Evolutionary conservation across 176 grass and related monocot genomes (phyloP).

Genomic region (Pontederia crassipes): DNA sequence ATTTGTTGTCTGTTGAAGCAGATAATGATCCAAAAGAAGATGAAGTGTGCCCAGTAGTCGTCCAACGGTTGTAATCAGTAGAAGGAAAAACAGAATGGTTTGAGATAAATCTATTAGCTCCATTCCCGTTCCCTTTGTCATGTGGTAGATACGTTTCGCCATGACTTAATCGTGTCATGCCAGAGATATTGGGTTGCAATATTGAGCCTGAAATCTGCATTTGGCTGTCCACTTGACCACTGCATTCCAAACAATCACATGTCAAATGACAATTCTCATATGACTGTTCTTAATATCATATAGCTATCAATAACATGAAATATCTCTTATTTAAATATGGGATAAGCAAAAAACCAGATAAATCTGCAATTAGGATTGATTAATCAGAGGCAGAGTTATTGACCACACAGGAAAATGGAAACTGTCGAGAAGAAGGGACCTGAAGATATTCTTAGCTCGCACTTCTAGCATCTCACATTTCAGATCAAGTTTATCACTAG

Average conservation of each 20-base stretch:
- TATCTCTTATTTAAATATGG: too few relatives aligned
- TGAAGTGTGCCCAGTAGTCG: conserved; percentile 40
- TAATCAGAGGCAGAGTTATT: background rate
- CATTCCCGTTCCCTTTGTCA: conserved; percentile 90
- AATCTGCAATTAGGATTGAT: too few relatives aligned
- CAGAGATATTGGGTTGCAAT: conserved; percentile 85
- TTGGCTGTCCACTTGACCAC: conserved; percentile 89
- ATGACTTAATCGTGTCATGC: conserved; percentile 72
- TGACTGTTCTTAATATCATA: too few relatives aligned
- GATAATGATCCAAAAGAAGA: conserved; percentile 49
- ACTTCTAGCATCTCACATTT: conserved; percentile 99
- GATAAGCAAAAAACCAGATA: too few relatives aligned
- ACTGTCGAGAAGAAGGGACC: conserved; percentile 23
- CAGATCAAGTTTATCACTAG: conserved; percentile 73
- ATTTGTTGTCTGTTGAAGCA: conserved; percentile 49
- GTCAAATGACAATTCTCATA: too few relatives aligned
- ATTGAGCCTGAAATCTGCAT: conserved; percentile 91
- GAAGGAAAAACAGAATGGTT: conserved; percentile 43
- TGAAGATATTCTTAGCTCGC: conserved; percentile 91
- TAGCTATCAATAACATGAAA: too few relatives aligned
- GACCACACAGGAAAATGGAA: background rate
- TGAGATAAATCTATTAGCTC: conserved; percentile 41
- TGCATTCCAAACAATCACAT: conserved; percentile 12
- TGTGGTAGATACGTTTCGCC: conserved; percentile 97
- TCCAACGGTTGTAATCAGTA: conserved; percentile 54